A percentile compares a stretch with the other conserved stretches of the same genome.
These are phyloP conservation scores for Leccinum fuscescens DNA, from an alignment of 1,284 basidiomycete genomes.

Conservation along the genomic window DNA sequence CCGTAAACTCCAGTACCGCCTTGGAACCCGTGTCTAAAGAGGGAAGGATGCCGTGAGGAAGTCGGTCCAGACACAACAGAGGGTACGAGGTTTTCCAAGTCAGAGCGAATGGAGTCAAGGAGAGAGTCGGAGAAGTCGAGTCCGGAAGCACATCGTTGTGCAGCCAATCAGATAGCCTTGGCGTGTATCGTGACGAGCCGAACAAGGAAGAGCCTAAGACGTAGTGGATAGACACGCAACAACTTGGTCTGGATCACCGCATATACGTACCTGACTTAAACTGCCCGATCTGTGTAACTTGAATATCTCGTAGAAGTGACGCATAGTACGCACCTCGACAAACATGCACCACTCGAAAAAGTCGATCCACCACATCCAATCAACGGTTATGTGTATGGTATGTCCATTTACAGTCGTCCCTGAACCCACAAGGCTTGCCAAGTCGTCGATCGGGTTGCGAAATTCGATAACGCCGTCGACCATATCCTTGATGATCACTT, in stretches of 20 bases:
- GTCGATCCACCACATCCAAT: constrained; percentile 31
- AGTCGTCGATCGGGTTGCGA: constrained; percentile 27
- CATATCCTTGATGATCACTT: constrained; percentile 28
- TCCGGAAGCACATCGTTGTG: not conserved
- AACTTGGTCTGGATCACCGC: not conserved
- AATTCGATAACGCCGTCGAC: constrained; percentile 33
- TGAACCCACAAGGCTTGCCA: constrained; percentile 28
- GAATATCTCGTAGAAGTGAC: not conserved
- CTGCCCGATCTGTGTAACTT: constrained; percentile 14
- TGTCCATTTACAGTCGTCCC: constrained; percentile 18
- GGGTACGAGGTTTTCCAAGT: constrained; percentile 4
- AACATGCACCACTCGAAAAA: constrained; percentile 26
- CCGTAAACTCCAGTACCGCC: constrained; percentile 27
- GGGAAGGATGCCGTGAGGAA: constrained; percentile 10
- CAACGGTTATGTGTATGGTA: constrained; percentile 24
- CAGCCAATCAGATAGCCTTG: constrained; percentile 2
- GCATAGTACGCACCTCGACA: constrained; percentile 25
- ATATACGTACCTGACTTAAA: constrained; percentile 24
- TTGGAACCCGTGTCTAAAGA: constrained; percentile 12
- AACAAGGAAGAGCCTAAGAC: not conserved
- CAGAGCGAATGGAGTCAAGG: constrained; percentile 3
- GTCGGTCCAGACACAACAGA: constrained; percentile 25
- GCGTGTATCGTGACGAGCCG: not conserved
- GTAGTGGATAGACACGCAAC: not conserved
- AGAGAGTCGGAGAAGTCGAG: not conserved